Evolutionary conservation across 23 red algal species (phyloP).

Genomic region (Chondrus crispus): DNA sequence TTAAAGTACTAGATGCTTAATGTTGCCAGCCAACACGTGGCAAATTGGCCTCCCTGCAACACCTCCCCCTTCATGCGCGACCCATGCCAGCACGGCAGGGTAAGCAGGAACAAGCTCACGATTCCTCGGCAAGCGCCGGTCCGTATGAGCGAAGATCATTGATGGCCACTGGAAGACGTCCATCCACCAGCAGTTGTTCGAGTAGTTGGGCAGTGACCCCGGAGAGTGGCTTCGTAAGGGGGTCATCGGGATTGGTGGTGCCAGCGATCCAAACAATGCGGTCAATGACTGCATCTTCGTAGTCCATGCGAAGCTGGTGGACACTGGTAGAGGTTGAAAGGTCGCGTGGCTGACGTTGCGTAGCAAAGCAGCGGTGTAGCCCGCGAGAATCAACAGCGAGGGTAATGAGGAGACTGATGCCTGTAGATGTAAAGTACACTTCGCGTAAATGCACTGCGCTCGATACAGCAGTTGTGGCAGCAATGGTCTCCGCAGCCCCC

Average conservation of each 20-base stretch:
- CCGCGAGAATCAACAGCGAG: background rate
- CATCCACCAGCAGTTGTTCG: too few relatives aligned
- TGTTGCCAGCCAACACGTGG: too few relatives aligned
- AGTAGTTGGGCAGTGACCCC: too few relatives aligned
- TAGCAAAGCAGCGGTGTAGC: background rate
- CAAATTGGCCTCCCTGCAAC: too few relatives aligned
- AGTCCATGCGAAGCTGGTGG: background rate
- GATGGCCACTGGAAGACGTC: too few relatives aligned
- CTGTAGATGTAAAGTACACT: background rate
- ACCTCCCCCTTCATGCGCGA: too few relatives aligned
- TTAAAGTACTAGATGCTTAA: too few relatives aligned
- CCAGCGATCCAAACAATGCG: background rate
- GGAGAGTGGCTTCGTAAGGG: background rate
- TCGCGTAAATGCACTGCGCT: background rate
- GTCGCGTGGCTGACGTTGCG: background rate
- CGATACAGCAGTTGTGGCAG: background rate
- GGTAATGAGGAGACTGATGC: background rate
- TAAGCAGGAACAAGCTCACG: too few relatives aligned
- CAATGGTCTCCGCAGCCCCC: background rate
- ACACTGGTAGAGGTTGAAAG: background rate
- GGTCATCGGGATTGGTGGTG: background rate
- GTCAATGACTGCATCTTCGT: background rate
- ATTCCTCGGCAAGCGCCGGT: too few relatives aligned
- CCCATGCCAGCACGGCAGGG: too few relatives aligned
- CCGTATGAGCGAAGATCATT: too few relatives aligned